Evolutionary conservation across 495 filamentous ascomycete species (phyloP), one percentile per base, ranked within the genome.

Genomic region (Penicillium robsamsonii): DNA sequence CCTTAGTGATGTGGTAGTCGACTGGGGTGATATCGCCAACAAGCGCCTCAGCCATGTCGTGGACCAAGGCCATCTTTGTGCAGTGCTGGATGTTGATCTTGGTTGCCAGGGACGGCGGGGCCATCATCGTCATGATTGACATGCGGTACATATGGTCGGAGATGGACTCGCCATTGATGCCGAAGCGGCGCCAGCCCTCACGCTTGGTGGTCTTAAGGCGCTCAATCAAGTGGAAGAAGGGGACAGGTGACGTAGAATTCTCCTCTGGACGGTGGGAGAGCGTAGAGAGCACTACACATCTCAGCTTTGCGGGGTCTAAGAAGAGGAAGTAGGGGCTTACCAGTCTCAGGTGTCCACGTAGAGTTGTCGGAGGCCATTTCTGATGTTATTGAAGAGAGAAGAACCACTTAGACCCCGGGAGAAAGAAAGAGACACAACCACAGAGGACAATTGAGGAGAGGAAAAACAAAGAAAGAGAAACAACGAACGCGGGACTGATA

Each of bases 141-240:
- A 98, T 98, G 67, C 94, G 90, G 74, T 98, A 97, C 94, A 98
- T 98, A 78, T 98, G 94, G 74, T 98, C 94, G 25, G 91, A 82
- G 70, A 98, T 96, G 1, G 89, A 94, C 73, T 98, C 94, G 57
- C 72, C 74, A 53, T 82, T 63, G 67, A 97, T 90, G 43, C 82
- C 84, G 66, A 96, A 95, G 33, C 92, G 85, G 56, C 86, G 85
- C 94, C 94, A 98, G 49, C 94, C 94, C 74, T 96, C 95, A 57
- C 94, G 88, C 67, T 92, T 93, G 53, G 86, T 95, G 13, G 92
- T 96, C 83, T 98, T 98, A 12, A 98, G 81, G 31, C 88, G 87
- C 75, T 92, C 88, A 46, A 98, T 82, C 55, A 96, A 75, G 75
- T 98, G 94, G 66, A 98, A 90, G 79, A 96, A 97, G 38, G 90